Evolutionary conservation across 2,329 filamentous ascomycete genomes (phyloP).

Genomic region (Aspergillus melleus): DNA sequence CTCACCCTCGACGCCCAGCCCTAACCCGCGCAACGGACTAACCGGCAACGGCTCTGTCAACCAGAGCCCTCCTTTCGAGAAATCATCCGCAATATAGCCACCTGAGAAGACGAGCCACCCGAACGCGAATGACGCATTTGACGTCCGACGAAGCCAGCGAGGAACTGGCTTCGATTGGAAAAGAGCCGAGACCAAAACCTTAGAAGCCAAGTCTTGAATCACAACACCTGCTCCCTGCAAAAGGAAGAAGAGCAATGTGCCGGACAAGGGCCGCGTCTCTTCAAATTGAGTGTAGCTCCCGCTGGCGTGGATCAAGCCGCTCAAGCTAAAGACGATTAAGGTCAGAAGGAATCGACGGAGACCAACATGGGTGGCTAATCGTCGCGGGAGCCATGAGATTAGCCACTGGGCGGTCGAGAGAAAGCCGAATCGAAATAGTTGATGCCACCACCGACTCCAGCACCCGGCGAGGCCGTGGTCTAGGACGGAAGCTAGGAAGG

Average conservation of each 20-base stretch:
- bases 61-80: constrained; percentile 73
- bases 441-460: constrained; percentile 91
- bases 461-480: constrained; percentile 74
- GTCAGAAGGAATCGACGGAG: constrained; percentile 25
- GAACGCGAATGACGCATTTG: constrained; percentile 64
- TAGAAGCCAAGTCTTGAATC: constrained; percentile 49
- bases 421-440: constrained; percentile 71
- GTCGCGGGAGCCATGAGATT: constrained; percentile 29
- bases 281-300: constrained; percentile 69
- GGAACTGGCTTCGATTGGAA: constrained; percentile 37
- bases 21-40: constrained; percentile 67
- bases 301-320: constrained; percentile 61
- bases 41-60: constrained; percentile 79
- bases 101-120: constrained; percentile 69
- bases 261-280: constrained; percentile 54
- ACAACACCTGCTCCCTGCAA: constrained; percentile 67
- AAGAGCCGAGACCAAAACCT: constrained; percentile 30
- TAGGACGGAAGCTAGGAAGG: constrained; percentile 38
- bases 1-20: constrained; percentile 62
- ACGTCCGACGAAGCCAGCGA: constrained; percentile 46
- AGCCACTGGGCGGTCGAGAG: constrained; percentile 41
- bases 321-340: constrained; percentile 35
- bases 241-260: constrained; percentile 68
- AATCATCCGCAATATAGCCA: constrained; percentile 70
- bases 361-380: constrained; percentile 14